A percentile compares a stretch with the other conserved stretches of the same genome.
Evolutionary conservation across 805 yeast genomes (phyloP).

Genomic region (Candida sithepensis): DNA sequence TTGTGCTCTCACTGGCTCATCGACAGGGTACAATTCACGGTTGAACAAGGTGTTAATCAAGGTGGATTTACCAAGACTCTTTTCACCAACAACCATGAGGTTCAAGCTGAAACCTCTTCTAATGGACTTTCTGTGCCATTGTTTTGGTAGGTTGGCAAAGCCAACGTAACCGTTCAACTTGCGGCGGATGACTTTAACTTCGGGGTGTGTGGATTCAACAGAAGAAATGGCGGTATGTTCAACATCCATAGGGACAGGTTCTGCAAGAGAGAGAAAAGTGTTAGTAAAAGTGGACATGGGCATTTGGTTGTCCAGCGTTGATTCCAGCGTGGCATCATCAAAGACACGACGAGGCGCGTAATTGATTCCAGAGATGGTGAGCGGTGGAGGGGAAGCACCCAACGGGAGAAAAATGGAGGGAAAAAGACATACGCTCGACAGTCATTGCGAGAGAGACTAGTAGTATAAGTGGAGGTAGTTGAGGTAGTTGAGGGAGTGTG

Average conservation of each 20-base stretch:
- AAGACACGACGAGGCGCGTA: no score
- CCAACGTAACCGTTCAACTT: constrained; percentile 93
- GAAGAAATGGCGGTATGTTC: constrained; percentile 2
- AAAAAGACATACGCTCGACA: constrained; percentile 24
- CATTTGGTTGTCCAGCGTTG: no score
- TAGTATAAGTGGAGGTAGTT: neutral
- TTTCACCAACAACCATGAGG: constrained; percentile 85
- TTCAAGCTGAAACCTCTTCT: constrained; percentile 88
- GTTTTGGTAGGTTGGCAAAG: constrained; percentile 95
- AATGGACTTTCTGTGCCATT: constrained; percentile 94
- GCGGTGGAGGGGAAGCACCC: no score
- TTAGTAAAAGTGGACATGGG: no score
- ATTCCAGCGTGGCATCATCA: no score
- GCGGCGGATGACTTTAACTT: constrained; percentile 67
- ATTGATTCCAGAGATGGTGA: no score
- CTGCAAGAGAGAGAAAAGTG: neutral
- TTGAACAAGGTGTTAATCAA: constrained; percentile 87
- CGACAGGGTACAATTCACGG: constrained; percentile 47
- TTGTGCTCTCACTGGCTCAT: constrained; percentile 17
- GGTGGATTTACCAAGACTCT: constrained; percentile 91
- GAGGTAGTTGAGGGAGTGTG: neutral
- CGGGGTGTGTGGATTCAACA: constrained; percentile 18
- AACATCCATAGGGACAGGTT: neutral
- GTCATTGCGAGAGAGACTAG: constrained; percentile 10
- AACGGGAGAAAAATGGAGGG: no score